Conservation (phyloP, 192 early-diverging fungal genomes). For the Coemansia sp. region DNA sequence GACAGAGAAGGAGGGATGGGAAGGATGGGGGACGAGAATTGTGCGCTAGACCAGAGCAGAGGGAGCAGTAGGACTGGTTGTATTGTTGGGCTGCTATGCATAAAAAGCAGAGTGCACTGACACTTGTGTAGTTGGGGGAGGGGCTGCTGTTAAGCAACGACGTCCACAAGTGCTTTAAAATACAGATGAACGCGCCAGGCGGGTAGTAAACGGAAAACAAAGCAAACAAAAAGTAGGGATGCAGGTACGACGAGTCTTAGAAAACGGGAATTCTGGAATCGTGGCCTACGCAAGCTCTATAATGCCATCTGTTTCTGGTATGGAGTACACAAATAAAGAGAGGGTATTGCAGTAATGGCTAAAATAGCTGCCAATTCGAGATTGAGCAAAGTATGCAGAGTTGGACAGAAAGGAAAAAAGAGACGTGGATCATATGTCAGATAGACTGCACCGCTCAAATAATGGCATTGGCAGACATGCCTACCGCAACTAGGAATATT, state of each 20-base stretch:
- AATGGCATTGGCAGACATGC: neutral
- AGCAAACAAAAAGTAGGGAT: constrained; percentile 5
- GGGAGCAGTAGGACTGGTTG: neutral
- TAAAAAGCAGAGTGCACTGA: neutral
- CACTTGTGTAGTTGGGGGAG: neutral
- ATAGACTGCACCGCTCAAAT: neutral
- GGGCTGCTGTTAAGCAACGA: neutral
- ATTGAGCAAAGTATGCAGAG: neutral
- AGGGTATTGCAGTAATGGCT: neutral
- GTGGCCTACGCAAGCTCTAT: neutral
- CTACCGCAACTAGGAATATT: neutral
- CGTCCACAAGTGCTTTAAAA: neutral
- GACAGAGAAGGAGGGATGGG: neutral
- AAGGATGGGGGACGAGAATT: constrained; percentile 12
- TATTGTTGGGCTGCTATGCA: neutral
- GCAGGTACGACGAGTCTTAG: neutral
- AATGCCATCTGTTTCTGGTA: neutral
- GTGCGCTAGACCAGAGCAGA: constrained; percentile 1
- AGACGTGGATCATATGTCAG: neutral
- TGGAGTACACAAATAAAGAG: neutral
- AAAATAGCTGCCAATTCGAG: neutral
- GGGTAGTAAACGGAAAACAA: constrained; percentile 10
- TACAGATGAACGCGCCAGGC: neutral
- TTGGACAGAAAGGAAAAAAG: neutral
- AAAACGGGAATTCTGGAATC: neutral